phyloP scores from a whole-genome alignment of 2,329 filamentous ascomycete species.

The Stagonosporopsis rhizophila region DNA sequence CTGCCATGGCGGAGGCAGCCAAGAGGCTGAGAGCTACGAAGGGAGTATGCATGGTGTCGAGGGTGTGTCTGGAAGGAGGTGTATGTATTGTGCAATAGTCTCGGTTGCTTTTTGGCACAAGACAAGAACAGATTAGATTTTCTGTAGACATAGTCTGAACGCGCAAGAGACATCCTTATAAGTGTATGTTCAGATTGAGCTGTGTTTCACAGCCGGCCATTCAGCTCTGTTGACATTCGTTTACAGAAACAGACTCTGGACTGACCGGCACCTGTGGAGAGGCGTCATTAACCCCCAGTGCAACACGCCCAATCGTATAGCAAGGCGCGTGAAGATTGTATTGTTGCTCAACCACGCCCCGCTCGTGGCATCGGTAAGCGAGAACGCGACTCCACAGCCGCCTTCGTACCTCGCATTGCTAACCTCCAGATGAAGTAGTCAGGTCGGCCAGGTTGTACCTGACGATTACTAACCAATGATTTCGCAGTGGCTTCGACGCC shows the following conservation, averaged over 20 bases:
- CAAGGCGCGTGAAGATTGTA: background rate
- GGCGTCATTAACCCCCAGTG: background rate
- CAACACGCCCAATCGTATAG: background rate
- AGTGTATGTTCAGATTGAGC: background rate
- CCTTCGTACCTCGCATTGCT: slow-evolving; percentile 18
- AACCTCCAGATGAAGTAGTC: slow-evolving; percentile 2
- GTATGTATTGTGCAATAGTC: background rate
- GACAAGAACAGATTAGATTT: background rate
- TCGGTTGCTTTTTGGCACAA: background rate
- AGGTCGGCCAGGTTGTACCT: background rate
- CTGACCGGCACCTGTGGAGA: slow-evolving; percentile 1
- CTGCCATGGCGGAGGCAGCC: slow-evolving; percentile 22
- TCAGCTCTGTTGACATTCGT: background rate
- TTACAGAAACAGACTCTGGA: background rate
- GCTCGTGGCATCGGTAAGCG: slow-evolving; percentile 1
- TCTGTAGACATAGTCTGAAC: background rate
- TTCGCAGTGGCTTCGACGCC: background rate
- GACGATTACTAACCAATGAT: slow-evolving; percentile 5
- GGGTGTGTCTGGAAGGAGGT: background rate
- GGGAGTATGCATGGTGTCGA: slow-evolving; percentile 42
- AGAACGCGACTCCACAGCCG: slow-evolving; percentile 1
- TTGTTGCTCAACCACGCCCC: background rate
- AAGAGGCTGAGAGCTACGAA: slow-evolving; percentile 31
- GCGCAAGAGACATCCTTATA: background rate
- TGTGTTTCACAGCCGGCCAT: background rate